These are phyloP conservation scores for Ophiostoma himal-ulmi DNA, from an alignment of 2,329 filamentous ascomycete species.

Conservation along the genomic window DNA sequence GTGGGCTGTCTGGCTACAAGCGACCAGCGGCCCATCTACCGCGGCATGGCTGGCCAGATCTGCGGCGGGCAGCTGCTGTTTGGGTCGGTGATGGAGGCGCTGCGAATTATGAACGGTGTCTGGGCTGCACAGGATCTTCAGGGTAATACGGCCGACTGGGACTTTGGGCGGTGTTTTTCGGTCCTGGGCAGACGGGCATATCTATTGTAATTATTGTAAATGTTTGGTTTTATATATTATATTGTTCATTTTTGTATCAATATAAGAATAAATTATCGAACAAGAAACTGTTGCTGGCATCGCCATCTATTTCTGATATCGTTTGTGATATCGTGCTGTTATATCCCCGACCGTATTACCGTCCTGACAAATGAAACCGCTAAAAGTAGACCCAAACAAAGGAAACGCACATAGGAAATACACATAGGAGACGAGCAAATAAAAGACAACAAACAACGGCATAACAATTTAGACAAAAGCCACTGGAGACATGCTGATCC, in stretches of 20 bases:
- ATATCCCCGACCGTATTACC: background rate
- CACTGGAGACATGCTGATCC: constrained; percentile 8
- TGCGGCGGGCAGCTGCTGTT: constrained; percentile 41
- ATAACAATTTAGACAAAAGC: constrained; percentile 15
- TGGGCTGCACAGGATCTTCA: constrained; percentile 36
- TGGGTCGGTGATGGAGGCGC: constrained; percentile 41
- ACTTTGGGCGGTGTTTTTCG: constrained; percentile 39
- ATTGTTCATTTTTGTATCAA: background rate
- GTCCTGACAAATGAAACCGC: background rate
- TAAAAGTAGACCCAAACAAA: background rate
- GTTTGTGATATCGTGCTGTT: background rate
- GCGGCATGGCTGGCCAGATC: constrained; percentile 38
- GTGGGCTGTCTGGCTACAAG: constrained; percentile 35
- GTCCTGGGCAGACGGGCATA: constrained; percentile 27
- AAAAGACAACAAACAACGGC: background rate
- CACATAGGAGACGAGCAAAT: background rate
- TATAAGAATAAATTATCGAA: background rate
- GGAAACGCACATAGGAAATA: background rate
- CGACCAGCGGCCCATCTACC: constrained; percentile 35
- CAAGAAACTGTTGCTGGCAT: background rate
- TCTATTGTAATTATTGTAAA: constrained; percentile 26
- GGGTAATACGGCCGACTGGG: constrained; percentile 36
- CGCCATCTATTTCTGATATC: background rate
- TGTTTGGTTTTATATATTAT: background rate
- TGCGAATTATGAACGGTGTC: constrained; percentile 43